Evolutionary conservation across 257 asterid species (phyloP), one percentile per base, ranked within the genome.

Genomic region (Lavandula angustifolia): DNA sequence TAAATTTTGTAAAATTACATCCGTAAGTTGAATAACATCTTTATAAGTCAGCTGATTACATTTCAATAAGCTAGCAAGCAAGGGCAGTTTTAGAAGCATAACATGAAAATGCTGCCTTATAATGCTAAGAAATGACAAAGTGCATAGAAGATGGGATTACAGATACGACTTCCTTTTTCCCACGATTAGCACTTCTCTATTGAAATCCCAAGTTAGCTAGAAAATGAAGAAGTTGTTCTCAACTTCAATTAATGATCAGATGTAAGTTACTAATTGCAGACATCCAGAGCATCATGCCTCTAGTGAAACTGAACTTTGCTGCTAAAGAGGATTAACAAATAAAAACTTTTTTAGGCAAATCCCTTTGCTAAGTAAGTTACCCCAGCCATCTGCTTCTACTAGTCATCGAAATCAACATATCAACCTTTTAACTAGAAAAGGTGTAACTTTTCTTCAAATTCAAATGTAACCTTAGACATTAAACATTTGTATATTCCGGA

Each of bases 391-490:
- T 63, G 48, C 59, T 63, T 33, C 47, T 32, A 34, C 22, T 41
- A 11, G 64, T 17, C 50, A 18, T 17, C 64, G 9, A 37, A 11
- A 44, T 4, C 29, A 22, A 37, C 33, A 22, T n/a, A 18, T 13
- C 8, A 33, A n/a, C 69, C 55, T 40, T 27, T 6, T 17, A 65
- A 65, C 60, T 9, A 59, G 27, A 35, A 34, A 16, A 65, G 48
- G 47, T 58, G 59, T 67, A 5, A 31, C 9, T 53, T 22, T 22
- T 31, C 8, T 29, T 42, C 27, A 41, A 37, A 31, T 18, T 66
- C 9, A 54, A 22, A 14, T 17, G 42, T 53, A 51, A 49, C 42
- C 42, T 38, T n/a, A 52, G 9, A 10, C 59, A 72, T 11, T 10
- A 42, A 16, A 53, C 12, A 59, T 14, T 55, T 18, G 51, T 44